Evolutionary conservation across 116 monocot genomes (phyloP), one percentile per base, ranked within the genome.

Genomic region (Cymodocea nodosa): DNA sequence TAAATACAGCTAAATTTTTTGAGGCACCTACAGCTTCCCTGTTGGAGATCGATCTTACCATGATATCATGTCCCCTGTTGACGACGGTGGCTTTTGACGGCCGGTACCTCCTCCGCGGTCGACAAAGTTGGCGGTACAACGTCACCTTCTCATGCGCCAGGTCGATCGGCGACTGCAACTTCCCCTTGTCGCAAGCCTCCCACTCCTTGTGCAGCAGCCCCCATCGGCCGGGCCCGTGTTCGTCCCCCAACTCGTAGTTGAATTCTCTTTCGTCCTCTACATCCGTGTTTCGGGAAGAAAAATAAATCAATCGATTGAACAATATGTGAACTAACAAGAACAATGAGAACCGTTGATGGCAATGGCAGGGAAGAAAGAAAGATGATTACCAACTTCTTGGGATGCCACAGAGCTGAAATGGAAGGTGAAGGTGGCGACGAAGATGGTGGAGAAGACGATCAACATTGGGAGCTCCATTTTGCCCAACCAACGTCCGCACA

Each of bases 51-150:
- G 24, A 40, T 22, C 50, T 37, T 23, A 84, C 89, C 89, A 78
- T 76, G 52, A 85, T 74, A 52, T 82, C 89, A 18, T 89, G 80
- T 1, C 85, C 89, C 7, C 78, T 60, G 65, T 89, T 89, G 62
- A 66, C 69, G 22, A 89, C 49, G 30, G 62, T 25, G 13, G 89
- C 89, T 9, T 30, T 18, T 4, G 78, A 67, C 0, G 89, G 69
- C 5, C 34, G 71, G 62, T 89, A 85, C 2, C 59, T 76, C 0
- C 69, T 50, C 12, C 35, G 35, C 4, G 82, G 51, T 22, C 37
- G 37, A 5, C 78, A 74, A 22, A 85, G 56, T 5, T 63, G 34
- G 10, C 55, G 59, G 23, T 69, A 0, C 8, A 78, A 52, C 51
- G 66, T 39, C 35, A 78, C 85, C 34, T 37, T 67, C 79, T 82